These are phyloP conservation scores for Boletus pseudopeckii DNA, from an alignment of 768 basidiomycete species.

Conservation along the genomic window DNA sequence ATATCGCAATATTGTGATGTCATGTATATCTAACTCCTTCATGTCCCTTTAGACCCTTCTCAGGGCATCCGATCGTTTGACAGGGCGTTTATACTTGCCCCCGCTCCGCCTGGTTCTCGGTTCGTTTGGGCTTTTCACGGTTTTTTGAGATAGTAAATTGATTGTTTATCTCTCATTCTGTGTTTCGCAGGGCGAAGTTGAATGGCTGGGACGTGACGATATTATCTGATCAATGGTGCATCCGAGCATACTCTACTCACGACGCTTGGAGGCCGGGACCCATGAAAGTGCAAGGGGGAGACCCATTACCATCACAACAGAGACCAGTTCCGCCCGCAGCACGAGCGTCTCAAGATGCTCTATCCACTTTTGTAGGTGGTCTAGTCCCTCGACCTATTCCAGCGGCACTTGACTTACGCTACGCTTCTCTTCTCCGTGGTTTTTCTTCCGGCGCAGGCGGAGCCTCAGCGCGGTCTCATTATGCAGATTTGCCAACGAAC, in stretches of 20 bases:
- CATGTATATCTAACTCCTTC: constrained; percentile 17
- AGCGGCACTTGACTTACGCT: constrained; percentile 10
- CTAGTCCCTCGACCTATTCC: constrained; percentile 8
- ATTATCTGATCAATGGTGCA: constrained; percentile 81
- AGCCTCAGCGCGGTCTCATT: constrained; percentile 67
- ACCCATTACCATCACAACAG: constrained; percentile 20
- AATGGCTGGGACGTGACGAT: constrained; percentile 90
- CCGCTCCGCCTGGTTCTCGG: constrained; percentile 79
- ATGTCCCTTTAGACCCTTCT: constrained; percentile 49
- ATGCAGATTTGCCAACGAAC: constrained; percentile 71
- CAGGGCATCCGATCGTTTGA: constrained; percentile 90
- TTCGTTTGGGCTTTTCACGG: constrained; percentile 40
- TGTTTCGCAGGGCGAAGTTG: constrained; percentile 56
- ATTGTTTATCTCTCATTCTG: constrained; percentile 11
- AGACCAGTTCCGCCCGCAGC: constrained; percentile 32
- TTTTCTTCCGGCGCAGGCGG: constrained; percentile 44
- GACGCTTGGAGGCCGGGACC: constrained; percentile 78
- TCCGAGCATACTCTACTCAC: constrained; percentile 80
- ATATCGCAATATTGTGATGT: constrained; percentile 9
- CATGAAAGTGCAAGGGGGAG: constrained; percentile 63
- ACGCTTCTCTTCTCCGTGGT: constrained; percentile 9
- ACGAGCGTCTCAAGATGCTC: constrained; percentile 44
- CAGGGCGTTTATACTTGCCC: constrained; percentile 82
- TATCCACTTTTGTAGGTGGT: constrained; percentile 55
- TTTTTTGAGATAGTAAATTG: constrained; percentile 2